Percentiles rank a stretch among this genome's conserved stretches.
phyloP scores from a whole-genome alignment of 1,139 yeast species.

The Geotrichum candidum region DNA sequence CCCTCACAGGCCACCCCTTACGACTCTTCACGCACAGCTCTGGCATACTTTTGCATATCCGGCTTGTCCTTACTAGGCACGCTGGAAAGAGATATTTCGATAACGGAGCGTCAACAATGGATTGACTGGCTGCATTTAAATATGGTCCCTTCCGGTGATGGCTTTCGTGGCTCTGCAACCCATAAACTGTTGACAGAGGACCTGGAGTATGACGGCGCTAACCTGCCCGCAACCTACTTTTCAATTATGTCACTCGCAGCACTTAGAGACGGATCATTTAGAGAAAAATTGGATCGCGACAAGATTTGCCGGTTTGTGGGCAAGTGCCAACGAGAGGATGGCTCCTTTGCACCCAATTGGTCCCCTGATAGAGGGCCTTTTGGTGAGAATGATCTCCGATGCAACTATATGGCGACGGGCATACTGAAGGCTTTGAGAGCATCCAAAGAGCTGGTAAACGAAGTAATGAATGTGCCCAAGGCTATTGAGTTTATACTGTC shows the following conservation, averaged over 20 bases:
- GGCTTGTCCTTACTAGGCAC: conserved; percentile 52
- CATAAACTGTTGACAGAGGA: conserved; percentile 31
- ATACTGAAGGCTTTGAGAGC: conserved; percentile 51
- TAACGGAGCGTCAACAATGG: conserved; percentile 34
- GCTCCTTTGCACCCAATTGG: conserved; percentile 52
- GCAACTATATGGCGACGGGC: conserved; percentile 67
- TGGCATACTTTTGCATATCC: conserved; percentile 60
- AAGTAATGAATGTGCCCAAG: conserved; percentile 10
- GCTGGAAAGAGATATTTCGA: conserved; percentile 30
- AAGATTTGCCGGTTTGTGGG: conserved; percentile 47
- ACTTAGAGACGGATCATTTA: conserved; percentile 40
- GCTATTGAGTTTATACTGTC: conserved; percentile 20
- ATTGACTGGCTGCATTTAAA: conserved; percentile 47
- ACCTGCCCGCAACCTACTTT: conserved; percentile 57
- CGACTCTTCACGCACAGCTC: conserved; percentile 61
- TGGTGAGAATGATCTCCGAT: conserved; percentile 70
- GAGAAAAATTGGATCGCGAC: conserved; percentile 39
- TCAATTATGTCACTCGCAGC: conserved; percentile 39
- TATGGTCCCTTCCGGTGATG: conserved; percentile 40
- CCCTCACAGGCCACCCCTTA: conserved; percentile 33
- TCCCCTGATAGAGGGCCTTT: conserved; percentile 35
- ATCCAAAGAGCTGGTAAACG: conserved; percentile 22
- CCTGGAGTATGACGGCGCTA: conserved; percentile 50
- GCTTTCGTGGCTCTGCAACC: conserved; percentile 52
- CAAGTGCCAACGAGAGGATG: conserved; percentile 51